Percentiles rank a stretch among this genome's conserved stretches.
These are phyloP conservation scores for Oryza nivara DNA, from an alignment of 176 grass and related monocot species.

Conservation along the genomic window DNA sequence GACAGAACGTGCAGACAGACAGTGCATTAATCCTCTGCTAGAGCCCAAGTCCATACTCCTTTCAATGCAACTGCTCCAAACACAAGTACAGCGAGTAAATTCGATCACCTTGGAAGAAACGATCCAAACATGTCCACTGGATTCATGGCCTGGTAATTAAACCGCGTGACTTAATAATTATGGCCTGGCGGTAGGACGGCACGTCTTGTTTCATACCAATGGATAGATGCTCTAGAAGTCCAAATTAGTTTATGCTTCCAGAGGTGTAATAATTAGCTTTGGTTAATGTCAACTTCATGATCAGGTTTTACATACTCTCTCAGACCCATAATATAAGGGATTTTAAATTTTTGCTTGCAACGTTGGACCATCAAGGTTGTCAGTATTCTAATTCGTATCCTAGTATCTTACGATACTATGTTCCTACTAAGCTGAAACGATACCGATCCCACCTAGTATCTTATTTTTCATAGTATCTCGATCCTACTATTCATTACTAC, in stretches of 20 bases:
- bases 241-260: not conserved
- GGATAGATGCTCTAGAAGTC: not conserved
- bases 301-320: not conserved
- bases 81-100: not conserved
- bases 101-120: not conserved
- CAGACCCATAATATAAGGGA: no score
- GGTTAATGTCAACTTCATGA: no score
- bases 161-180: not conserved
- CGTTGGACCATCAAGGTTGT: no score
- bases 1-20: not conserved
- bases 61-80: not conserved
- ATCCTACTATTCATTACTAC: no score
- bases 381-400: no score
- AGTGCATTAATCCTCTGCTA: slow-evolving; percentile 11
- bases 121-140: not conserved
- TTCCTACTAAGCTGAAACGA: no score
- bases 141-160: not conserved
- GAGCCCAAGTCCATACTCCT: not conserved
- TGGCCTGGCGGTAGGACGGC: not conserved
- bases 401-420: no score
- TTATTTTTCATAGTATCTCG: no score
- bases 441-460: no score
- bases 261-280: not conserved
- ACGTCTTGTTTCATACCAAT: not conserved
- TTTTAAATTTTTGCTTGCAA: no score